phyloP scores from a whole-genome alignment of 768 basidiomycete genomes.

The Auricularia heimuer region DNA sequence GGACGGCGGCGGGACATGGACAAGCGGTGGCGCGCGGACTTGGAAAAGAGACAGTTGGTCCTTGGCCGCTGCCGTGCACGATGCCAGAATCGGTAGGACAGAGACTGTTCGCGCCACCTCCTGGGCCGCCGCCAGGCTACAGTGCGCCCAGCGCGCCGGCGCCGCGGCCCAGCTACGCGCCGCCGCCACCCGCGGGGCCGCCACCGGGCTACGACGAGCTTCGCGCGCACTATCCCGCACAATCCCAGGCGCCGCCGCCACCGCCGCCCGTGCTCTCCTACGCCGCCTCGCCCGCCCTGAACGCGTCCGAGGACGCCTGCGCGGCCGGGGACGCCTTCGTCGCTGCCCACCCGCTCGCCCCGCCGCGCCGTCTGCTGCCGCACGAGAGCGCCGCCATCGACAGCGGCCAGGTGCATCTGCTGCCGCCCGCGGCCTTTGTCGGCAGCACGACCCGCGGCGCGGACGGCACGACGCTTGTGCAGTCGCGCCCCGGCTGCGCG shows the following conservation, averaged over 20 bases:
- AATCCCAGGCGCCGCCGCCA: background rate
- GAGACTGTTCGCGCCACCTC: background rate
- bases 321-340: background rate
- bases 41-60: background rate
- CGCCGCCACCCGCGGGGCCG: background rate
- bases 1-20: too few relatives aligned
- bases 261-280: conserved; percentile 1
- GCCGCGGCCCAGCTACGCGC: background rate
- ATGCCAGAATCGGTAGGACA: background rate
- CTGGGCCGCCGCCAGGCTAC: background rate
- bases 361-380: background rate
- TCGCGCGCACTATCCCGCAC: background rate
- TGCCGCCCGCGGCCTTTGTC: background rate
- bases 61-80: background rate
- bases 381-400: background rate
- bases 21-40: background rate
- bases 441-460: background rate
- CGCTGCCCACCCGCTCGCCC: background rate
- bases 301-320: background rate
- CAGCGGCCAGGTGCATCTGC: background rate
- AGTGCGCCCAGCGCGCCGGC: background rate
- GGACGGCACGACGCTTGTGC: background rate
- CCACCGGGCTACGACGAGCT: background rate
- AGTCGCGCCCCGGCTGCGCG: background rate
- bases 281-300: background rate